Conservation (phyloP, 2,329 filamentous ascomycete genomes). For the Thermoascus crustaceus region DNA sequence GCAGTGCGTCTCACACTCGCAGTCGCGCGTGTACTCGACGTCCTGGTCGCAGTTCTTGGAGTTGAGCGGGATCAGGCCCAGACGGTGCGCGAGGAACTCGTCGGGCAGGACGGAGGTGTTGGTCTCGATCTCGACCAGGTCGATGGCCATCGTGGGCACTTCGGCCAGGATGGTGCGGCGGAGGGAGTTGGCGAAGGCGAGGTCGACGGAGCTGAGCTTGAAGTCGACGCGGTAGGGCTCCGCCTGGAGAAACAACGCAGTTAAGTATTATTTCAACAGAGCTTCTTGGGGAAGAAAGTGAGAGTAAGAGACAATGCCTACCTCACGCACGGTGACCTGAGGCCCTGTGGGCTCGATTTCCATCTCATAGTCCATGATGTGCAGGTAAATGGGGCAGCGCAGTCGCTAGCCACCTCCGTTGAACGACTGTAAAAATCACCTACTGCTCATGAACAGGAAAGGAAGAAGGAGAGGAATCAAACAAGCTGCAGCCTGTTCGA, state of each 20-base stretch:
- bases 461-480: not conserved
- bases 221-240: constrained; percentile 80
- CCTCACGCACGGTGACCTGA: constrained; percentile 42
- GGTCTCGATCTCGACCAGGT: constrained; percentile 82
- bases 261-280: constrained; percentile 6
- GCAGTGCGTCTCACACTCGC: constrained; percentile 93
- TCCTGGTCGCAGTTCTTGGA: constrained; percentile 72
- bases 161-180: constrained; percentile 88
- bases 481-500: too few relatives aligned
- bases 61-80: constrained; percentile 82
- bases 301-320: constrained; percentile 11
- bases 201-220: constrained; percentile 78
- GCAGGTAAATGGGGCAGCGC: constrained; percentile 11
- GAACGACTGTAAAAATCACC: constrained; percentile 12
- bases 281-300: not conserved
- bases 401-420: constrained; percentile 13
- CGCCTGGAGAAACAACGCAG: constrained; percentile 47
- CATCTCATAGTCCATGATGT: constrained; percentile 39
- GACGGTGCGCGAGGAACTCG: constrained; percentile 87
- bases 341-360: constrained; percentile 41
- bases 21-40: constrained; percentile 83
- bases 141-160: constrained; percentile 88
- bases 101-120: constrained; percentile 96
- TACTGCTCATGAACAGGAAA: constrained; percentile 2
- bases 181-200: constrained; percentile 85